Conservation (phyloP, 306 rosid species). For the Cucurbita maxima region DNA sequence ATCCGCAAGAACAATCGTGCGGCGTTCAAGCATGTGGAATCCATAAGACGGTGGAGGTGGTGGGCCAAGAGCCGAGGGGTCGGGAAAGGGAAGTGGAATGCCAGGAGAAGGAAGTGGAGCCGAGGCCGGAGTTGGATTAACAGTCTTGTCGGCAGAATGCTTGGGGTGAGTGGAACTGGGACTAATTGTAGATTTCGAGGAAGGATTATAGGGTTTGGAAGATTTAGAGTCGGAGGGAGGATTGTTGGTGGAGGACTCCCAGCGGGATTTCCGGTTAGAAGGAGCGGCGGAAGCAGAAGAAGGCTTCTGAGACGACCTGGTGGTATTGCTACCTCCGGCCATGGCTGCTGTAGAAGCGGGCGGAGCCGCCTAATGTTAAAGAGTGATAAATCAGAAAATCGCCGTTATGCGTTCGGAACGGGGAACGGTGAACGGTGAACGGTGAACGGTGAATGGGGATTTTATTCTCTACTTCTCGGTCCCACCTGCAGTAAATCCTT, state of each 20-base stretch:
- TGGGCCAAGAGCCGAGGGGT: slow-evolving; percentile 42
- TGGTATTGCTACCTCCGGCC: slow-evolving; percentile 66
- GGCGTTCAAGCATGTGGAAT: slow-evolving; percentile 97
- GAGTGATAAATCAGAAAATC: neutral
- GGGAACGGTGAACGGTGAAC: no score
- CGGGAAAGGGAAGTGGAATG: slow-evolving; percentile 29
- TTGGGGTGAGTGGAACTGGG: slow-evolving; percentile 26
- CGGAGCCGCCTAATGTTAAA: slow-evolving; percentile 8
- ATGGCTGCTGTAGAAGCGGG: slow-evolving; percentile 14
- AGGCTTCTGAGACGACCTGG: slow-evolving; percentile 23
- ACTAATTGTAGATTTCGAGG: slow-evolving; percentile 23
- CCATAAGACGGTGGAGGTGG: slow-evolving; percentile 85
- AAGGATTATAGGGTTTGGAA: slow-evolving; percentile 21
- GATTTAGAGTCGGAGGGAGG: slow-evolving; percentile 26
- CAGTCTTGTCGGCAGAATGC: slow-evolving; percentile 13
- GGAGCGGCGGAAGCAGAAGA: slow-evolving; percentile 32
- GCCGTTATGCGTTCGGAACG: neutral
- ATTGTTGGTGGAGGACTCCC: slow-evolving; percentile 41
- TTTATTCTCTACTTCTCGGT: neutral
- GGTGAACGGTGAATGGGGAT: neutral
- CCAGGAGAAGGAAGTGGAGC: slow-evolving; percentile 19
- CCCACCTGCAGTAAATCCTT: neutral
- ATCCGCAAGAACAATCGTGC: slow-evolving; percentile 74
- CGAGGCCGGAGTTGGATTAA: slow-evolving; percentile 7
- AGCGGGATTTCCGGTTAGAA: slow-evolving; percentile 60